A percentile compares a stretch with the other conserved stretches of the same genome.
Evolutionary conservation across 1,284 basidiomycete genomes (phyloP).

Genomic region (Sporisorium exsertum): DNA sequence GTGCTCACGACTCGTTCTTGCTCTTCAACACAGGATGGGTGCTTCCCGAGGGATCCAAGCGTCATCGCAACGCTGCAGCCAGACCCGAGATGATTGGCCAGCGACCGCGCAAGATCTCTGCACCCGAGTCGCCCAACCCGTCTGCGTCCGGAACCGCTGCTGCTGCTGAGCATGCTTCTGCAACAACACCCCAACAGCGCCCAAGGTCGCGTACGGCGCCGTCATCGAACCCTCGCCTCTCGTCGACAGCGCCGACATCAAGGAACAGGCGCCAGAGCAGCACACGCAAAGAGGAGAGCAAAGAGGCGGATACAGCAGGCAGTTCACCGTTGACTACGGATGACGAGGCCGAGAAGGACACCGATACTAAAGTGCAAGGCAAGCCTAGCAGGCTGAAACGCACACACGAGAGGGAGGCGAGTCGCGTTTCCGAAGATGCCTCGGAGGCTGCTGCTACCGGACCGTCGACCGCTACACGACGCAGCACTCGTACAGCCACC

Average conservation of each 20-base stretch:
- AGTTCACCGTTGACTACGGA: constrained; percentile 47
- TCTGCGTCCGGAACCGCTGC: not conserved
- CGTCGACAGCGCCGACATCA: not conserved
- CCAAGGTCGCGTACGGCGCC: constrained; percentile 32
- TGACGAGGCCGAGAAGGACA: constrained; percentile 24
- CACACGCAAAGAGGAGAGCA: constrained; percentile 9
- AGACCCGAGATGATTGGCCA: constrained; percentile 39
- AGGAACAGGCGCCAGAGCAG: constrained; percentile 8
- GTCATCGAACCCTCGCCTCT: constrained; percentile 10
- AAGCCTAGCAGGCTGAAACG: constrained; percentile 15
- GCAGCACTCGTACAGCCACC: constrained; percentile 20
- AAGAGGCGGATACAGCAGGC: constrained; percentile 9
- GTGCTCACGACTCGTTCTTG: constrained; percentile 80
- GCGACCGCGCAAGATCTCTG: constrained; percentile 45
- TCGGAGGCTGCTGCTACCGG: constrained; percentile 1
- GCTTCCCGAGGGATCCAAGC: constrained; percentile 75
- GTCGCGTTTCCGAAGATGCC: constrained; percentile 1
- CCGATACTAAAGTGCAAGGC: not conserved
- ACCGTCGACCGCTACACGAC: constrained; percentile 8
- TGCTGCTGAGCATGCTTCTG: not conserved
- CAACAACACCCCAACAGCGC: constrained; percentile 21
- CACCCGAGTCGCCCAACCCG: constrained; percentile 44
- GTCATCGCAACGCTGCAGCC: constrained; percentile 26
- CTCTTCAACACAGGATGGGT: constrained; percentile 91
- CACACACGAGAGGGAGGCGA: constrained; percentile 11